Evolutionary conservation across 352 stramenopile species (phyloP).

Genomic region (Blastocystis sp.): DNA sequence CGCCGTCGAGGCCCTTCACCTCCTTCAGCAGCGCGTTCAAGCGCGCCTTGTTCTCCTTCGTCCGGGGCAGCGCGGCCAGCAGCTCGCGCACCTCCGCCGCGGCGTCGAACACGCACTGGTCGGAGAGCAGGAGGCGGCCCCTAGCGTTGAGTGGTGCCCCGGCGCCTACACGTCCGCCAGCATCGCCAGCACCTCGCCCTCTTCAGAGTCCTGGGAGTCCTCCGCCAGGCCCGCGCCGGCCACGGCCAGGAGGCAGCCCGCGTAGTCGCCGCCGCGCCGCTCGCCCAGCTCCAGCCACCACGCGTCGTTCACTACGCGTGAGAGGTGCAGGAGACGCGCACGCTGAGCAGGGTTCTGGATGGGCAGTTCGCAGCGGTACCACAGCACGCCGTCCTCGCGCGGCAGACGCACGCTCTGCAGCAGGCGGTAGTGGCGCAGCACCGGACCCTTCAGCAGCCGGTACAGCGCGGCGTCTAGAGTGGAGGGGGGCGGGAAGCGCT

Average conservation of each 20-base stretch:
- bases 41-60: slow-evolving; percentile 44
- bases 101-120: background rate
- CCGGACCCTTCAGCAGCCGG: slow-evolving; percentile 13
- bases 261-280: background rate
- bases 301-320: background rate
- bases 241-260: background rate
- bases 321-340: background rate
- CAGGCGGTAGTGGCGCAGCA: background rate
- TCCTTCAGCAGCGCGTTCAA: slow-evolving; percentile 17
- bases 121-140: slow-evolving; percentile 5
- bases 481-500: background rate
- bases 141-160: background rate
- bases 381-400: background rate
- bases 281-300: slow-evolving; percentile 1
- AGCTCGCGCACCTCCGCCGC: background rate
- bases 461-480: slow-evolving; percentile 5
- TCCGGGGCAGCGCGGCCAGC: background rate
- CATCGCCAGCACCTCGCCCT: background rate
- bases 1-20: background rate
- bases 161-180: background rate
- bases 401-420: background rate
- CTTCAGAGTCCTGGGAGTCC: background rate
- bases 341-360: background rate
- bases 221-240: background rate
- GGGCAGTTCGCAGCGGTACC: background rate